Conservation (phyloP, 1,284 basidiomycete species). For the Tilletia walkeri region DNA sequence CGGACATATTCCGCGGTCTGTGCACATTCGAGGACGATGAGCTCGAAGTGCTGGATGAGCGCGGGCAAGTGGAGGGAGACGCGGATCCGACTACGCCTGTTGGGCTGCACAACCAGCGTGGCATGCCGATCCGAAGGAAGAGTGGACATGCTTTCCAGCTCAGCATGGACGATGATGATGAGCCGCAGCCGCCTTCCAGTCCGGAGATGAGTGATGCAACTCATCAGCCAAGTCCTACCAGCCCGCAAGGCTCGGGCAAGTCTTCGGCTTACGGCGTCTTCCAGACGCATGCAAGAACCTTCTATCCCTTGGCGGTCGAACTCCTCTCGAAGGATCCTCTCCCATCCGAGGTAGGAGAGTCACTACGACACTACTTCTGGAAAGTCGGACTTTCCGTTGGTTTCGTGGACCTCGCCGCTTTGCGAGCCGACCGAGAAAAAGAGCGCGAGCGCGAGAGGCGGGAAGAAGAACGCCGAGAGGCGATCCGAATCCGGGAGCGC, state of each 20-base stretch:
- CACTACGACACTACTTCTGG: slow-evolving; percentile 35
- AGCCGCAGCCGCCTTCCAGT: slow-evolving; percentile 14
- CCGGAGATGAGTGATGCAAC: slow-evolving; percentile 18
- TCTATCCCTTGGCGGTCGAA: slow-evolving; percentile 51
- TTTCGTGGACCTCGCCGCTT: slow-evolving; percentile 27
- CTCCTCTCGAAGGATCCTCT: slow-evolving; percentile 42
- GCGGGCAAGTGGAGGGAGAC: background rate
- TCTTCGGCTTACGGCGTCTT: slow-evolving; percentile 23
- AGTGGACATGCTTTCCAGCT: slow-evolving; percentile 14
- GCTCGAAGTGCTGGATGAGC: slow-evolving; percentile 6
- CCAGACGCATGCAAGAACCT: slow-evolving; percentile 37
- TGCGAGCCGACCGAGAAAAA: slow-evolving; percentile 8
- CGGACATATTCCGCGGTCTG: slow-evolving; percentile 87
- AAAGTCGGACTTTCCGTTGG: slow-evolving; percentile 39
- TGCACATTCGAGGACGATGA: slow-evolving; percentile 79
- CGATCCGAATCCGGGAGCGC: slow-evolving; percentile 1
- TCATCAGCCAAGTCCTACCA: background rate
- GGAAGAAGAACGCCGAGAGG: slow-evolving; percentile 9
- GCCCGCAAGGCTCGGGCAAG: background rate
- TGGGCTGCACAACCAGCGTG: no score
- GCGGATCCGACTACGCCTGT: background rate
- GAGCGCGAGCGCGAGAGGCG: slow-evolving; percentile 1
- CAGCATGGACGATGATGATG: slow-evolving; percentile 22
- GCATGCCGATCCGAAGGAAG: slow-evolving; percentile 17
- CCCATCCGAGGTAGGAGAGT: slow-evolving; percentile 32